phyloP scores from a whole-genome alignment of 805 yeast species.

The Komagataella pseudopastoris region DNA sequence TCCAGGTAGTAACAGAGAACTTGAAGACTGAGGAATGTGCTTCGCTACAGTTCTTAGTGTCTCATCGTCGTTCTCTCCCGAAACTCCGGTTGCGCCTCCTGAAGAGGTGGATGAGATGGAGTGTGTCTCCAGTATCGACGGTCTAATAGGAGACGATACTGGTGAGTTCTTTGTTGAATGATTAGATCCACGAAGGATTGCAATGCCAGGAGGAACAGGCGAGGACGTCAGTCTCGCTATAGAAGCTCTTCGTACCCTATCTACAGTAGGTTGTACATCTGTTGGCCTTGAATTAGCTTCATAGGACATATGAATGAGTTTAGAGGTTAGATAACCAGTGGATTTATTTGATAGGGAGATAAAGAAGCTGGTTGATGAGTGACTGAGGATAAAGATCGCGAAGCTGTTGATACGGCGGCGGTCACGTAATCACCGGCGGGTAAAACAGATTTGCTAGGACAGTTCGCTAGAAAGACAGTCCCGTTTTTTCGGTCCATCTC shows the following conservation, averaged over 20 bases:
- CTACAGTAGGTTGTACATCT: constrained; percentile 4
- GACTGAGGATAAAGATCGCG: background rate
- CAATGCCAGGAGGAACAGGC: background rate
- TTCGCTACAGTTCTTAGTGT: background rate
- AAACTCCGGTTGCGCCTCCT: background rate
- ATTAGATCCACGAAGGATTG: background rate
- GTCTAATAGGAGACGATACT: background rate
- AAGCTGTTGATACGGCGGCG: background rate
- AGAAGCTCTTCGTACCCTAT: constrained; percentile 13
- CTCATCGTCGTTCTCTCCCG: background rate
- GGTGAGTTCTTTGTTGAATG: background rate
- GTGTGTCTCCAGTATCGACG: background rate
- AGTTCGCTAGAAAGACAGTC: background rate
- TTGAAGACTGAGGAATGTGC: constrained; percentile 2
- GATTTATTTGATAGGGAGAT: background rate
- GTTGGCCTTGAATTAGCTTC: background rate
- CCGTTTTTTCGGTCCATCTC: background rate
- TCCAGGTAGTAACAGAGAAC: constrained; percentile 26
- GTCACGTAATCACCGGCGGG: background rate
- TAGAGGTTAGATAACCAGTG: background rate
- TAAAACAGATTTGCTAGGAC: background rate
- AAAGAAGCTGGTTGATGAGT: background rate
- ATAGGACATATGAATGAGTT: background rate
- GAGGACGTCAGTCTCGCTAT: constrained; percentile 19
- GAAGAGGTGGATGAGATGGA: background rate